A percentile compares a stretch with the other conserved stretches of the same genome.
Conservation (phyloP, 331 rosid genomes). For the Phaseolus coccineus region DNA sequence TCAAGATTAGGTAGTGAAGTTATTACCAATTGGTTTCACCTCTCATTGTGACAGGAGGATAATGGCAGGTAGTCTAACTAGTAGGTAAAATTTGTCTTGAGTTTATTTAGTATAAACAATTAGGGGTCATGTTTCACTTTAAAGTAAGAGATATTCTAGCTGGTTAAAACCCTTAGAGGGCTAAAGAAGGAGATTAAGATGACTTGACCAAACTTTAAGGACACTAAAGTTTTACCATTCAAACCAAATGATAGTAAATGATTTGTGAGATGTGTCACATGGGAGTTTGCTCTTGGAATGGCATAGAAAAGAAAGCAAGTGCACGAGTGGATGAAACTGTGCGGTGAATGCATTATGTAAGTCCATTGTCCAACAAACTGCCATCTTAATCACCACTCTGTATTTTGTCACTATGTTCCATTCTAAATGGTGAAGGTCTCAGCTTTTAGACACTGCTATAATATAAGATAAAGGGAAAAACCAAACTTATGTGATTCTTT, state of each 20-base stretch:
- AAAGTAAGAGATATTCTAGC: slow-evolving; percentile 16
- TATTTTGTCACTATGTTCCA: slow-evolving; percentile 52
- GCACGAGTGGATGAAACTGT: slow-evolving; percentile 54
- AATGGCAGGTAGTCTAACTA: slow-evolving; percentile 36
- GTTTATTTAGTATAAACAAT: slow-evolving; percentile 20
- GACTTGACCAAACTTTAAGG: slow-evolving; percentile 34
- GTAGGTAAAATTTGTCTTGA: slow-evolving; percentile 42
- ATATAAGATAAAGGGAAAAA: slow-evolving; percentile 19
- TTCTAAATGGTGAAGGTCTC: slow-evolving; percentile 53
- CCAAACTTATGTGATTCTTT: slow-evolving; percentile 53
- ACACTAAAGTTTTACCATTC: slow-evolving; percentile 15
- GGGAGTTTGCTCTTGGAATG: slow-evolving; percentile 44
- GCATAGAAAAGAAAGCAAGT: slow-evolving; percentile 35
- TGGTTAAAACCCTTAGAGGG: background rate
- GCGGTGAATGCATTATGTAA: slow-evolving; percentile 39
- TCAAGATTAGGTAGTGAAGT: slow-evolving; percentile 46
- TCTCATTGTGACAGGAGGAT: slow-evolving; percentile 28
- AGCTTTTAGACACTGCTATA: slow-evolving; percentile 41
- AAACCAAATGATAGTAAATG: slow-evolving; percentile 39
- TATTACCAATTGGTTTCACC: slow-evolving; percentile 33
- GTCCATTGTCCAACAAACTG: slow-evolving; percentile 40
- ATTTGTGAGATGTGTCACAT: slow-evolving; percentile 40
- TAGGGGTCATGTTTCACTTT: background rate
- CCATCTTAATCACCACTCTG: slow-evolving; percentile 40
- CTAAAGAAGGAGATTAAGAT: background rate